A percentile compares a stretch with the other conserved stretches of the same genome.
These are phyloP conservation scores for Gamsiella multidivaricata DNA, from an alignment of 192 early-diverging fungal species.

Conservation along the genomic window DNA sequence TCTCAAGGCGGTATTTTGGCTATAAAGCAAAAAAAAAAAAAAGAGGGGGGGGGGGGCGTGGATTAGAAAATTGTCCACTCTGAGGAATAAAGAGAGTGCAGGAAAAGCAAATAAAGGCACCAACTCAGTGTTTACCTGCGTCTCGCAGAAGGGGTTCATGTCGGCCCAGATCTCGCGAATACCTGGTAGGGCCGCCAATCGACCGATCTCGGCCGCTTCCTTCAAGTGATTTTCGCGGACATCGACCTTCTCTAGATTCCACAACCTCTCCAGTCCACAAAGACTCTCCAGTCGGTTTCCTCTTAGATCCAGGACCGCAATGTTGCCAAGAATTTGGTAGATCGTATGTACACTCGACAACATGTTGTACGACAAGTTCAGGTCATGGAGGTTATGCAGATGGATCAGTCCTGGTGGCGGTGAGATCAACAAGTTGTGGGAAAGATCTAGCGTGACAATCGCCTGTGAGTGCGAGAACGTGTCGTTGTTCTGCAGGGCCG, in stretches of 20 bases:
- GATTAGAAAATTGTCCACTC: no score
- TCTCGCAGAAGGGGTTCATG: constrained; percentile 64
- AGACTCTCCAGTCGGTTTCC: constrained; percentile 62
- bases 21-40: constrained; percentile 22
- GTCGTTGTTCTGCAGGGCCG: constrained; percentile 53
- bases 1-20: constrained; percentile 62
- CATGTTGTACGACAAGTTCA: constrained; percentile 70
- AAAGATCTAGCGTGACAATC: constrained; percentile 62
- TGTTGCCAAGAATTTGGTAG: constrained; percentile 63
- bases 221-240: constrained; percentile 64
- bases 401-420: constrained; percentile 55
- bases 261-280: constrained; percentile 66
- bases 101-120: neutral
- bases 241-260: constrained; percentile 66
- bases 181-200: constrained; percentile 59
- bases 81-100: constrained; percentile 8
- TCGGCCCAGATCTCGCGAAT: constrained; percentile 64
- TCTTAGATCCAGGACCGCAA: constrained; percentile 60
- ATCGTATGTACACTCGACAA: constrained; percentile 59
- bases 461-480: constrained; percentile 51
- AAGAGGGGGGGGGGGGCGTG: neutral
- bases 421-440: constrained; percentile 61
- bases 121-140: constrained; percentile 52
- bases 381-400: constrained; percentile 59
- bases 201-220: constrained; percentile 63